phyloP scores from a whole-genome alignment of 164 flowering plant species.

The Vitis rotundifolia region DNA sequence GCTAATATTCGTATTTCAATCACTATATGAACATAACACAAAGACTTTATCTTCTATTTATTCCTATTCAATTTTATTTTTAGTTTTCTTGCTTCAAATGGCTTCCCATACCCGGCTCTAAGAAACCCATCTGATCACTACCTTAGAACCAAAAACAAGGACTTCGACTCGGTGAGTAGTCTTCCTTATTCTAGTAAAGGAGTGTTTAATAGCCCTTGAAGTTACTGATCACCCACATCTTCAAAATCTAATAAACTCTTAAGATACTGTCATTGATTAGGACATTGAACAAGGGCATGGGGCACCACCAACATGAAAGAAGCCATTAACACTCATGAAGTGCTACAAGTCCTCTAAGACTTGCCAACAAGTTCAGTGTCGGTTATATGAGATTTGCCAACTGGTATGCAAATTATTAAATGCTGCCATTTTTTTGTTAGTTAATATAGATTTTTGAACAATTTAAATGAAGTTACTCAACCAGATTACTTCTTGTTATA shows the following conservation, averaged over 20 bases:
- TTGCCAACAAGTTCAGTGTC: slow-evolving; percentile 22
- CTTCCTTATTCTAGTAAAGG: no score
- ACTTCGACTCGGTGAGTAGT: slow-evolving; percentile 37
- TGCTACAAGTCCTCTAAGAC: slow-evolving; percentile 47
- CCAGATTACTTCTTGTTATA: no score
- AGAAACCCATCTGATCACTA: slow-evolving; percentile 51
- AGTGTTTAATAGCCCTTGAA: no score
- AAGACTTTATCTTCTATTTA: not conserved
- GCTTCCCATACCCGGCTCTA: slow-evolving; percentile 45
- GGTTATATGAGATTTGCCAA: slow-evolving; percentile 24
- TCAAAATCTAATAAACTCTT: not conserved
- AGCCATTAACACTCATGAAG: slow-evolving; percentile 39
- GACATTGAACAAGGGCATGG: slow-evolving; percentile 35
- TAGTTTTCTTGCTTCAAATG: slow-evolving; percentile 42
- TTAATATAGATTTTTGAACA: no score
- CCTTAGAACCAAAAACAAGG: slow-evolving; percentile 45
- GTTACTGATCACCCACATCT: no score
- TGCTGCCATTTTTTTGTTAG: no score
- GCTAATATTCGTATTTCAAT: no score
- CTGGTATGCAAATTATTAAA: slow-evolving; percentile 20
- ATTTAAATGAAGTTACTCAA: no score
- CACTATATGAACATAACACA: no score
- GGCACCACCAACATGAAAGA: slow-evolving; percentile 34
- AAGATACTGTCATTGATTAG: not conserved
- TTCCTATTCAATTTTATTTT: not conserved